Conservation (phyloP, 2,329 filamentous ascomycete genomes). For the Exophiala sp. region DNA sequence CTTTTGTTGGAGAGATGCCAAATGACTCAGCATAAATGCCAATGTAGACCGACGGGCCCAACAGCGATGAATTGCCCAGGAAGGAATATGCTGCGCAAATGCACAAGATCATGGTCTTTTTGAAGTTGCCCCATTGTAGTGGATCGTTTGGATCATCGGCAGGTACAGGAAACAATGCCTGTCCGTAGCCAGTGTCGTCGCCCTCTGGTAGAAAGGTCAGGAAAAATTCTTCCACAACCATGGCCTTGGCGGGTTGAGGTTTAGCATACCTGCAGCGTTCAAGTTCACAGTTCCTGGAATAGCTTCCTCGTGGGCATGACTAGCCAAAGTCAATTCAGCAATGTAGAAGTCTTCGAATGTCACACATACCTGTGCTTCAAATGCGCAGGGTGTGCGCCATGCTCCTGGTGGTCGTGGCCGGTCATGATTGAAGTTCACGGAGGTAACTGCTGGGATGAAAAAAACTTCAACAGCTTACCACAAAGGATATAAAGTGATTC, state of each 20-base stretch:
- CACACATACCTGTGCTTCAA: slow-evolving; percentile 23
- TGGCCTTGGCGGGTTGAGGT: background rate
- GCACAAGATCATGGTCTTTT: slow-evolving; percentile 56
- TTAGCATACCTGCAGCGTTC: slow-evolving; percentile 35
- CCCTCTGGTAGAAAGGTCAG: slow-evolving; percentile 42
- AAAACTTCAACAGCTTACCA: background rate
- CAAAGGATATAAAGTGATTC: background rate
- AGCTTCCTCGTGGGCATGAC: slow-evolving; percentile 55
- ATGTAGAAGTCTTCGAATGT: background rate
- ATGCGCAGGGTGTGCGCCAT: slow-evolving; percentile 15
- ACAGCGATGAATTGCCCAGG: slow-evolving; percentile 55
- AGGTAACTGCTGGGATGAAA: background rate
- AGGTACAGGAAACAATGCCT: slow-evolving; percentile 60
- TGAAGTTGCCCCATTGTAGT: slow-evolving; percentile 53
- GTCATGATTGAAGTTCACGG: slow-evolving; percentile 2
- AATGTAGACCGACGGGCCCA: slow-evolving; percentile 59
- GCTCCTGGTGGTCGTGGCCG: slow-evolving; percentile 3
- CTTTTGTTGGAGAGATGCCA: slow-evolving; percentile 47
- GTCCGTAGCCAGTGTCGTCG: slow-evolving; percentile 58
- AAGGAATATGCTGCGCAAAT: slow-evolving; percentile 57
- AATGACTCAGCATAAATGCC: slow-evolving; percentile 53
- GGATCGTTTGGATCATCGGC: slow-evolving; percentile 61
- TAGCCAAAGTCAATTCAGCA: slow-evolving; percentile 26
- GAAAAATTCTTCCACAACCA: background rate
- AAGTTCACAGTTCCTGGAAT: slow-evolving; percentile 58